Evolutionary conservation across 2,329 filamentous ascomycete species (phyloP).

Genomic region (Dactylonectria estremocensis): DNA sequence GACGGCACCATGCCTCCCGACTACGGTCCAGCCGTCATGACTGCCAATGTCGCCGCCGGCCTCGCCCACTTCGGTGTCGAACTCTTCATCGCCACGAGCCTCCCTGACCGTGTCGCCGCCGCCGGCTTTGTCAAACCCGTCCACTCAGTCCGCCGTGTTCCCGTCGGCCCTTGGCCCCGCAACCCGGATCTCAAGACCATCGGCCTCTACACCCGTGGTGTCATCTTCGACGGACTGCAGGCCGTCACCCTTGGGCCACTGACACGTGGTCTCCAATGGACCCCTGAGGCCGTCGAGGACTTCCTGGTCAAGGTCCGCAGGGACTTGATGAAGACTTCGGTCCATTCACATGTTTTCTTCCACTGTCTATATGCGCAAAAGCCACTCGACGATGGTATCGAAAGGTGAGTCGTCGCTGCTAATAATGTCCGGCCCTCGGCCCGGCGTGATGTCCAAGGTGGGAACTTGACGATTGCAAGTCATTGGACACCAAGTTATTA

Average conservation of each 20-base stretch:
- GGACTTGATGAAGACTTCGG: slow-evolving; percentile 44
- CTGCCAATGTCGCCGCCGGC: slow-evolving; percentile 43
- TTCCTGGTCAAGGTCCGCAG: slow-evolving; percentile 50
- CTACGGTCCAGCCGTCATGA: slow-evolving; percentile 44
- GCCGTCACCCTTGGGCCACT: slow-evolving; percentile 51
- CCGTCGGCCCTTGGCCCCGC: slow-evolving; percentile 9
- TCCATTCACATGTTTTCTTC: slow-evolving; percentile 20
- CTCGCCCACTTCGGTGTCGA: slow-evolving; percentile 47
- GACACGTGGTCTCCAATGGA: slow-evolving; percentile 51
- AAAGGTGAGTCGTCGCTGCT: background rate
- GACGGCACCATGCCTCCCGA: slow-evolving; percentile 44
- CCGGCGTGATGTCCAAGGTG: background rate
- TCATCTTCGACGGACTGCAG: slow-evolving; percentile 47
- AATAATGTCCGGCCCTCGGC: background rate
- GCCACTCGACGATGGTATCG: background rate
- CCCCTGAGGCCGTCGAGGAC: slow-evolving; percentile 46
- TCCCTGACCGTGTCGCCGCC: background rate
- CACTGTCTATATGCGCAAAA: slow-evolving; percentile 20
- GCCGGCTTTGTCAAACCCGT: slow-evolving; percentile 3
- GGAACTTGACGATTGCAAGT: background rate
- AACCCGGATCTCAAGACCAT: background rate
- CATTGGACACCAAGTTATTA: background rate
- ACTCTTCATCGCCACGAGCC: slow-evolving; percentile 36
- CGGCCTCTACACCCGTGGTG: slow-evolving; percentile 32
- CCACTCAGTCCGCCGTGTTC: background rate